Base-by-base conservation (phyloP, 768 basidiomycete species). In the Astraeus odoratus region DNA sequence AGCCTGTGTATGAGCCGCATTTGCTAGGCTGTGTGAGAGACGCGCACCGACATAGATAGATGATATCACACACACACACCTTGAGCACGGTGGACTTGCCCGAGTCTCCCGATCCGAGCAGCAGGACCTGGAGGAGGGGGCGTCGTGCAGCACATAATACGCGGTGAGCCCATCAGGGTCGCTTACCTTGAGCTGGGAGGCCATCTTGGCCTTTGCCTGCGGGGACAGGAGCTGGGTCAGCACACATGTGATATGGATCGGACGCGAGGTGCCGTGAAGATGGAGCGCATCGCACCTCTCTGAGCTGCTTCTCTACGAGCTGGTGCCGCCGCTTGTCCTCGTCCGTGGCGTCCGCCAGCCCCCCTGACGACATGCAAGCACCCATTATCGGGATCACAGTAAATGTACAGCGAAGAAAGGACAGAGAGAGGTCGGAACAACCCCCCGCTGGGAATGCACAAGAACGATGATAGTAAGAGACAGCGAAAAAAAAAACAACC, bases 1-100 rank as follows among this genome's bases (percentile, higher is more conserved):
- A 90, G 71, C 47, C 80, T 77, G 66, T 98, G 94, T 40, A 99
- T 96, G 30, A 96, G 72, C 30, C 93, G 83, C 94, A 97, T 98
- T 84, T 98, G 93, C 86, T 93, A 48, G 29, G 22, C 15, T 5
- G 7, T 20, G 18, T 12, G 36, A 53, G 37, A 56, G 44, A 34
- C n/a, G 19, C n/a, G n/a, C n/a, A n/a, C n/a, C n/a, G n/a, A n/a
- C n/a, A n/a, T n/a, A n/a, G n/a, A n/a, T n/a, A n/a, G n/a, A n/a
- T n/a, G n/a, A n/a, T n/a, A 29, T 19, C 23, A 18, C 39, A n/a
- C 36, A 8, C n/a, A 34, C 60, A 35, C 49, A 84, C 85, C 73
- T 92, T 93, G 63, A 93, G 75, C 57, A 96, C 76, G 8, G 93
- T 96, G 5, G 86, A 89, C 66, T 96, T 97, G 19, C 93, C 93